Evolutionary conservation across 306 rosid species (phyloP).

Genomic region (Vigna radiata): DNA sequence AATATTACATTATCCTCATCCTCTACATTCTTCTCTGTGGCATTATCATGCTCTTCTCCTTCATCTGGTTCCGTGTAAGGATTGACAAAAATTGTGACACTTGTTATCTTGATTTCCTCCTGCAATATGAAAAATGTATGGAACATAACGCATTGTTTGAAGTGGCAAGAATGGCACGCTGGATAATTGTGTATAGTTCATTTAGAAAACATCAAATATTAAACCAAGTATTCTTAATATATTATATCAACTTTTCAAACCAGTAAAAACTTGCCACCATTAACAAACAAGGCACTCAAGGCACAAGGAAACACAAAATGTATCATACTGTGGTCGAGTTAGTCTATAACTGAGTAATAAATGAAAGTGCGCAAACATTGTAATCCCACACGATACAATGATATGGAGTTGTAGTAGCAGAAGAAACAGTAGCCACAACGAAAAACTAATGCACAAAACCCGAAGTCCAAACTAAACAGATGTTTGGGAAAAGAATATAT

Average conservation of each 20-base stretch:
- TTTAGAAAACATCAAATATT: slow-evolving; percentile 33
- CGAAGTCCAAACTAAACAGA: slow-evolving; percentile 33
- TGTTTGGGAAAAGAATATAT: background rate
- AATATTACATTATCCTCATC: slow-evolving; percentile 81
- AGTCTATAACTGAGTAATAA: slow-evolving; percentile 4
- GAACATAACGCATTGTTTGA: slow-evolving; percentile 30
- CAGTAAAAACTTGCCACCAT: slow-evolving; percentile 21
- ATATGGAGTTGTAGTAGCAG: slow-evolving; percentile 3
- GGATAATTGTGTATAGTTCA: slow-evolving; percentile 25
- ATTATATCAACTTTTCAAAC: slow-evolving; percentile 40
- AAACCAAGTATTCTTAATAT: slow-evolving; percentile 10
- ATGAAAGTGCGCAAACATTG: slow-evolving; percentile 21
- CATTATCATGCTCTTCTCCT: slow-evolving; percentile 69
- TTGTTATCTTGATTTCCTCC: slow-evolving; percentile 95
- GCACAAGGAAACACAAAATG: background rate
- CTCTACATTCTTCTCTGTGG: slow-evolving; percentile 63
- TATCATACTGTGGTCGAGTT: background rate
- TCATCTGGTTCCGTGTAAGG: slow-evolving; percentile 95
- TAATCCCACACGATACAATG: slow-evolving; percentile 20
- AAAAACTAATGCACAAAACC: slow-evolving; percentile 35
- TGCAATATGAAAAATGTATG: slow-evolving; percentile 45
- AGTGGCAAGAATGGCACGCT: slow-evolving; percentile 5
- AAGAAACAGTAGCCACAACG: background rate
- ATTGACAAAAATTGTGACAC: slow-evolving; percentile 79
- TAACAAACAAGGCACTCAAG: slow-evolving; percentile 38